Evolutionary conservation across 75 land plant species (phyloP).

Genomic region (Sequoiadendron giganteum): DNA sequence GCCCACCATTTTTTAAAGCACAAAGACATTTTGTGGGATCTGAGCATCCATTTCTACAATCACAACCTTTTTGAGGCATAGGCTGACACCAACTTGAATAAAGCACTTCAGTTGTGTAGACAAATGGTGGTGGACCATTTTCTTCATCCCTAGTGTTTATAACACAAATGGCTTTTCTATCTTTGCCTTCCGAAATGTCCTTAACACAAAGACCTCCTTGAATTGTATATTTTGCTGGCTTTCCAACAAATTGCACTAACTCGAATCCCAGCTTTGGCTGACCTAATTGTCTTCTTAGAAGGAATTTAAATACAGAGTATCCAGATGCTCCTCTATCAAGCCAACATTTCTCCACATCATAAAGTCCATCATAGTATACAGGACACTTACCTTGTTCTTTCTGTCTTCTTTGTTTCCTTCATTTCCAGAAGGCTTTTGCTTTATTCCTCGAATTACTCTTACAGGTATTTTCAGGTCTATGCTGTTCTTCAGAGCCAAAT

Average conservation of each 20-base stretch:
- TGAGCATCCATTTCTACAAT: conserved; percentile 13
- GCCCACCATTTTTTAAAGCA: conserved; percentile 16
- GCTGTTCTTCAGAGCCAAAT: conserved; percentile 31
- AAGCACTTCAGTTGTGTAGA: not conserved
- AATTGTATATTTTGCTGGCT: not conserved
- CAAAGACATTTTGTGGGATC: conserved; percentile 13
- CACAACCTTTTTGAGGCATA: conserved; percentile 13
- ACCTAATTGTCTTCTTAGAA: conserved; percentile 31
- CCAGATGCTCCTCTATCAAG: conserved; percentile 33
- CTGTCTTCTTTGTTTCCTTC: conserved; percentile 13
- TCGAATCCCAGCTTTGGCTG: conserved; percentile 30
- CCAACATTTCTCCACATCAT: conserved; percentile 42
- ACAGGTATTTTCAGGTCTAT: conserved; percentile 24
- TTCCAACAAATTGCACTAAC: conserved; percentile 10
- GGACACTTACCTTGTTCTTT: conserved; percentile 18
- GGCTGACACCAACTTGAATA: conserved; percentile 16
- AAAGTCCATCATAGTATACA: conserved; percentile 74
- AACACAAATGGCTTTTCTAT: conserved; percentile 15
- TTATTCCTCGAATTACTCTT: conserved; percentile 27
- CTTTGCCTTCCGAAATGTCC: conserved; percentile 25
- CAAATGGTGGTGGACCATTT: not conserved
- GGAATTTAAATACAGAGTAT: conserved; percentile 44
- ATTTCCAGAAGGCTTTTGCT: not conserved
- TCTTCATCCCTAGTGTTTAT: conserved; percentile 16
- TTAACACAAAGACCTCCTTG: not conserved